Percentiles rank a stretch among this genome's conserved stretches.
These are phyloP conservation scores for Cladorrhinum sp. DNA, from an alignment of 2,329 filamentous ascomycete species.

Conservation along the genomic window DNA sequence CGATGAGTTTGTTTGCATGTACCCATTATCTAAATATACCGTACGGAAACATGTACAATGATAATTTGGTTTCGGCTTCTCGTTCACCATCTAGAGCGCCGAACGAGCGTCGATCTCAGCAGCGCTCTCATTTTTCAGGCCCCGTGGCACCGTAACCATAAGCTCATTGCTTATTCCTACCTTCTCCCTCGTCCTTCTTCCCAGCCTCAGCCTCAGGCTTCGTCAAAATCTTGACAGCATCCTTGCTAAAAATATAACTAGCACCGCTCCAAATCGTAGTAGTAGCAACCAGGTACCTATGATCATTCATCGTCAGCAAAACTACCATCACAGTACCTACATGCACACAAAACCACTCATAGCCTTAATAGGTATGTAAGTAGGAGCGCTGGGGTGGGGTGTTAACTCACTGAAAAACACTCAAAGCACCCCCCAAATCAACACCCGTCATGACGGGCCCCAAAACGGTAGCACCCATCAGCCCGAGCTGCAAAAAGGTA, in stretches of 20 bases:
- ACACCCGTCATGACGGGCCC: slow-evolving; percentile 66
- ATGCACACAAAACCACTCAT: too few species aligned
- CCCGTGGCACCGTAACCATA: neutral
- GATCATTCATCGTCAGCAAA: neutral
- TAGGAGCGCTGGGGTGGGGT: too few species aligned
- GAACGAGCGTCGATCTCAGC: too few species aligned
- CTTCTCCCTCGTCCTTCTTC: slow-evolving; percentile 7
- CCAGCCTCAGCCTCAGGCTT: slow-evolving; percentile 21
- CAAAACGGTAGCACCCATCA: slow-evolving; percentile 81
- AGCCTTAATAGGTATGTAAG: too few species aligned
- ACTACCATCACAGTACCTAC: neutral
- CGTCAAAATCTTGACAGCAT: slow-evolving; percentile 81
- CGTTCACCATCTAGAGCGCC: too few species aligned
- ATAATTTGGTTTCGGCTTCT: too few species aligned
- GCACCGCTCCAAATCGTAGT: slow-evolving; percentile 93
- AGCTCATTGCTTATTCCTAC: slow-evolving; percentile 7
- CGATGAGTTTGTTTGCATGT: too few species aligned
- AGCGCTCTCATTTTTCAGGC: too few species aligned
- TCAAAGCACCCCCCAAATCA: slow-evolving; percentile 54
- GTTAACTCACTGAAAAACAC: slow-evolving; percentile 64
- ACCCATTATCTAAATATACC: too few species aligned
- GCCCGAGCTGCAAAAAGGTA: slow-evolving; percentile 82
- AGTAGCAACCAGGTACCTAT: slow-evolving; percentile 75
- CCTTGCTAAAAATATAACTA: slow-evolving; percentile 87
- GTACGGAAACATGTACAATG: too few species aligned